These are phyloP conservation scores for Neurospora sp. DNA, from an alignment of 495 filamentous ascomycete species.

Conservation along the genomic window DNA sequence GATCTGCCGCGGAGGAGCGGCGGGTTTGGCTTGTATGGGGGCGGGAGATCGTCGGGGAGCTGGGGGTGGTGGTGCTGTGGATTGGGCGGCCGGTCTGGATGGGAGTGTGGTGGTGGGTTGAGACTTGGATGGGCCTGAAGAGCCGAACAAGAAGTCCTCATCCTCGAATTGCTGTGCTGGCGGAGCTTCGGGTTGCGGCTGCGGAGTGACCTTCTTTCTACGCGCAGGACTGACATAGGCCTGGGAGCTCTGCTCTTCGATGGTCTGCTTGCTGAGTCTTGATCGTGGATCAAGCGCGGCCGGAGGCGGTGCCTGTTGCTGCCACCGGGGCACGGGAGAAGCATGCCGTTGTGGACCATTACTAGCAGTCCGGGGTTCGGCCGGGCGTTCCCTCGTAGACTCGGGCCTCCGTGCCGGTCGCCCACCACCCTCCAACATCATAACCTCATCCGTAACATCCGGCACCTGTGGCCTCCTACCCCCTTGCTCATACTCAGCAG, in stretches of 20 bases:
- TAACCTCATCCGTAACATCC: slow-evolving; percentile 73
- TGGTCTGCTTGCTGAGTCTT: slow-evolving; percentile 55
- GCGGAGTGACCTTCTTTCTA: slow-evolving; percentile 53
- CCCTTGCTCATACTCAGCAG: slow-evolving; percentile 37
- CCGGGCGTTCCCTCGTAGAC: slow-evolving; percentile 10
- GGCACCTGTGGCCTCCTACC: slow-evolving; percentile 9
- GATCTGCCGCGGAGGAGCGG: slow-evolving; percentile 48
- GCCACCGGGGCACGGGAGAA: slow-evolving; percentile 36
- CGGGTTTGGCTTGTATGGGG: slow-evolving; percentile 18
- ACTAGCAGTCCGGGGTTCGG: slow-evolving; percentile 14
- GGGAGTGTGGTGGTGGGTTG: slow-evolving; percentile 11
- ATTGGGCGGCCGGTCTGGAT: slow-evolving; percentile 16
- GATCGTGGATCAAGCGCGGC: slow-evolving; percentile 41
- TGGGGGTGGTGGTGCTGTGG: slow-evolving; percentile 24
- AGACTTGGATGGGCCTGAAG: slow-evolving; percentile 17
- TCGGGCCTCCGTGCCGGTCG: slow-evolving; percentile 33
- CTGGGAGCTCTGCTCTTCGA: slow-evolving; percentile 73
- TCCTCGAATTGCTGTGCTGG: slow-evolving; percentile 35
- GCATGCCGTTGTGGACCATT: slow-evolving; percentile 29
- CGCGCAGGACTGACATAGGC: slow-evolving; percentile 87
- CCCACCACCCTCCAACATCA: slow-evolving; percentile 69
- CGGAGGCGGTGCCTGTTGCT: slow-evolving; percentile 28
- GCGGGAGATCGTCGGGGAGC: slow-evolving; percentile 30
- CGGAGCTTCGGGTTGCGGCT: slow-evolving; percentile 28
- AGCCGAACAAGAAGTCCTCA: slow-evolving; percentile 46